phyloP scores from a whole-genome alignment of 306 rosid genomes.

The Quercus gilva region DNA sequence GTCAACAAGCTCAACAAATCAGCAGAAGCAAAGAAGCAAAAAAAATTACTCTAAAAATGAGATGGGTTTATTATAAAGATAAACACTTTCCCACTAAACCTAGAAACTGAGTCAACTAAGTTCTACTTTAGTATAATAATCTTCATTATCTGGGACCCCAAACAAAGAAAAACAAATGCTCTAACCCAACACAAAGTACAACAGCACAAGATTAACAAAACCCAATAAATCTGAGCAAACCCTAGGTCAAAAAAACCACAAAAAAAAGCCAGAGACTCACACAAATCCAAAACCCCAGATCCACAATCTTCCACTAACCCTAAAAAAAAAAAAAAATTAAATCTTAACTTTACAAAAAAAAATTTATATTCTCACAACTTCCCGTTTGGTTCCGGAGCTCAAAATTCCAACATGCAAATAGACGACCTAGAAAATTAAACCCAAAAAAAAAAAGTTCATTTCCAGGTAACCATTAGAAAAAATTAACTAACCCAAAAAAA shows the following conservation, averaged over 20 bases:
- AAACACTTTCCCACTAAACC: neutral
- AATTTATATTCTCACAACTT: neutral
- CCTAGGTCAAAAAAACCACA: neutral
- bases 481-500: neutral
- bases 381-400: neutral
- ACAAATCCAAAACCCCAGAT: neutral
- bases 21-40: neutral
- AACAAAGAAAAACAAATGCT: neutral
- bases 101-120: neutral
- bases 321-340: neutral
- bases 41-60: neutral
- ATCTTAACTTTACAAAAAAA: neutral
- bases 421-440: neutral
- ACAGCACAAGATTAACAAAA: neutral
- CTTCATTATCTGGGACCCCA: neutral
- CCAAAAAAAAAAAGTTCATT: slow-evolving; percentile 6
- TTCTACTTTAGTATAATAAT: neutral
- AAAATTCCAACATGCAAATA: neutral
- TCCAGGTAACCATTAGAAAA: neutral
- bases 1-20: neutral
- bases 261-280: neutral
- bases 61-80: neutral
- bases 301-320: neutral
- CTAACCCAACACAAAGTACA: neutral
- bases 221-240: neutral